Percentiles rank a stretch among this genome's conserved stretches.
These are phyloP conservation scores for Aspergillus phoenicis DNA, from an alignment of 2,329 filamentous ascomycete species.

Conservation along the genomic window DNA sequence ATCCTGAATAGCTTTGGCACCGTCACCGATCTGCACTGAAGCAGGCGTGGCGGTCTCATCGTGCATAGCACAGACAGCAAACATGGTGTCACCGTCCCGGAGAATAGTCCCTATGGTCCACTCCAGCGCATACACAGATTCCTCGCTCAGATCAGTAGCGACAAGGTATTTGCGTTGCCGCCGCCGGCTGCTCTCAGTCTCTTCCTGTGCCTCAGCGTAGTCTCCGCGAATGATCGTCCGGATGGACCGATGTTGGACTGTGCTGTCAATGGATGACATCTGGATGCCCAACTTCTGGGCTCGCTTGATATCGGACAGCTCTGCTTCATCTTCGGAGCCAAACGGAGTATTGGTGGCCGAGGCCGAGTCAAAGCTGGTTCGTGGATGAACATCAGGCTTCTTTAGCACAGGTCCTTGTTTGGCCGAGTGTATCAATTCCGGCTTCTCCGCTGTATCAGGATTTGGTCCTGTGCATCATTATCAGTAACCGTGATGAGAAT, in stretches of 20 bases:
- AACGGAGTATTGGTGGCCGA: conserved; percentile 63
- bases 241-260: conserved; percentile 77
- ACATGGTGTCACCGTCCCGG: conserved; percentile 88
- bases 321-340: conserved; percentile 83
- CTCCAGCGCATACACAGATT: conserved; percentile 91
- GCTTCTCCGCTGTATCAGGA: conserved; percentile 15
- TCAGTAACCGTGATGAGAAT: background rate
- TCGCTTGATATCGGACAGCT: conserved; percentile 79
- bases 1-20: conserved; percentile 73
- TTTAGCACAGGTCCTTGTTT: conserved; percentile 49
- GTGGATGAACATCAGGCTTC: conserved; percentile 69
- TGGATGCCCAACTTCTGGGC: conserved; percentile 83
- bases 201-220: conserved; percentile 69
- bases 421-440: conserved; percentile 20
- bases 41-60: conserved; percentile 64
- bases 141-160: conserved; percentile 92
- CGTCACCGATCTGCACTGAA: conserved; percentile 65
- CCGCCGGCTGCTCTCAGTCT: conserved; percentile 76
- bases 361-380: conserved; percentile 76
- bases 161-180: conserved; percentile 88
- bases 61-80: conserved; percentile 91
- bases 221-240: conserved; percentile 90
- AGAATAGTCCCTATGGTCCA: conserved; percentile 97
- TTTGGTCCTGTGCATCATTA: conserved; percentile 6
- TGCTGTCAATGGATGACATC: conserved; percentile 74